These are phyloP conservation scores for Lentinula lateritia DNA, from an alignment of 768 basidiomycete species.

Conservation along the genomic window DNA sequence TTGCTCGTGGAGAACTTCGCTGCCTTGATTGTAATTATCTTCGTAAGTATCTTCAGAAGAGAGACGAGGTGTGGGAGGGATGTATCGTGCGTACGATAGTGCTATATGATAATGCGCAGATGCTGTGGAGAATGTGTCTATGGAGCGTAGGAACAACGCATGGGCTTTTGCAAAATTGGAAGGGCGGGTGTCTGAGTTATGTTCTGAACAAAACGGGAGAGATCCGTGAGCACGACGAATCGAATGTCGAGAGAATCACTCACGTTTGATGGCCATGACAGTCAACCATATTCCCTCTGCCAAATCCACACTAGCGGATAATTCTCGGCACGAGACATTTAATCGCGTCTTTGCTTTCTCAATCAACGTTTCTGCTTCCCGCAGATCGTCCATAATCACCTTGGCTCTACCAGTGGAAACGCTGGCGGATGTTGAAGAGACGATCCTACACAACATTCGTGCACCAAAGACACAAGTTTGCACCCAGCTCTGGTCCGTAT, in stretches of 20 bases:
- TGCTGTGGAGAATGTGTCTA: slow-evolving; percentile 43
- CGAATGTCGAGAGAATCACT: slow-evolving; percentile 7
- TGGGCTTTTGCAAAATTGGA: slow-evolving; percentile 55
- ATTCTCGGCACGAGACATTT: slow-evolving; percentile 38
- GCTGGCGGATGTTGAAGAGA: slow-evolving; percentile 9
- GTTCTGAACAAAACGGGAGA: slow-evolving; percentile 36
- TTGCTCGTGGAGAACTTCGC: slow-evolving; percentile 21
- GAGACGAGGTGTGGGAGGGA: slow-evolving; percentile 27
- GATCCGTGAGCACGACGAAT: neutral
- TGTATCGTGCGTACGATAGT: slow-evolving; percentile 60
- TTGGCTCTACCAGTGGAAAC: neutral
- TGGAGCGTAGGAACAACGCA: slow-evolving; percentile 40
- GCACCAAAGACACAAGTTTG: slow-evolving; percentile 73
- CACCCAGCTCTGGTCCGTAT: slow-evolving; percentile 70
- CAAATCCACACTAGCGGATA: slow-evolving; percentile 55
- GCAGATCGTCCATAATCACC: slow-evolving; percentile 52
- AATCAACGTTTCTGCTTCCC: slow-evolving; percentile 58
- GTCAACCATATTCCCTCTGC: slow-evolving; percentile 73
- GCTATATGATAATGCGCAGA: slow-evolving; percentile 78
- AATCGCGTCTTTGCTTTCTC: slow-evolving; percentile 55
- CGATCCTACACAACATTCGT: slow-evolving; percentile 64
- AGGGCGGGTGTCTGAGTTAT: slow-evolving; percentile 57
- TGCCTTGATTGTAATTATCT: neutral
- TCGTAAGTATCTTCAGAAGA: neutral
- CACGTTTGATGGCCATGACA: slow-evolving; percentile 67